Conservation (phyloP, 75 land plant species). For the Sequoiadendron giganteum region DNA sequence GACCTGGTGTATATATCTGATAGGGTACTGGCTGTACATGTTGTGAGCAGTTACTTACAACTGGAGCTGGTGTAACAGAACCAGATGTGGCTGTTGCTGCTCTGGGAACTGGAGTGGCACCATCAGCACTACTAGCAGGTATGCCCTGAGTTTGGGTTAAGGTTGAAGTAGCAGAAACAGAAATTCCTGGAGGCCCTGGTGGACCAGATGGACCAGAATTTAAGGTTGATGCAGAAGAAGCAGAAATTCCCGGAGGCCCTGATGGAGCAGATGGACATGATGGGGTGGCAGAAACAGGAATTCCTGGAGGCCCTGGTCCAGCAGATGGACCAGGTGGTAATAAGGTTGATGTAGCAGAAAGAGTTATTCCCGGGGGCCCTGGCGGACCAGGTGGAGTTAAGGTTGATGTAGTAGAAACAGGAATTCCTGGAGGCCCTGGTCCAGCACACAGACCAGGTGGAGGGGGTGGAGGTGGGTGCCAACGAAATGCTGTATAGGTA, state of each 20-base stretch:
- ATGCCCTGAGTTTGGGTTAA: not conserved
- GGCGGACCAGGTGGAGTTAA: conserved; percentile 12
- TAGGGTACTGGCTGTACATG: conserved; percentile 26
- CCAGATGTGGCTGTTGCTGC: not conserved
- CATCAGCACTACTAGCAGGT: conserved; percentile 9
- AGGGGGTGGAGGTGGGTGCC: conserved; percentile 19
- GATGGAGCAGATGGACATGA: conserved; percentile 23
- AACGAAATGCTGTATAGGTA: conserved; percentile 5
- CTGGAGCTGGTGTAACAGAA: conserved; percentile 7
- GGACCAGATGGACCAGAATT: conserved; percentile 22
- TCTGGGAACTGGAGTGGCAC: conserved; percentile 1
- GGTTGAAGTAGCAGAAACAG: conserved; percentile 5
- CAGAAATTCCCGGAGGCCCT: conserved; percentile 19
- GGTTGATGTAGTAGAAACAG: conserved; percentile 16
- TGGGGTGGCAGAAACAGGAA: conserved; percentile 12
- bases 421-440: conserved; percentile 28
- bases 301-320: conserved; percentile 17
- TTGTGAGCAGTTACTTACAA: not conserved
- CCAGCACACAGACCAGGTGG: conserved; percentile 15
- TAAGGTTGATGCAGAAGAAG: conserved; percentile 2
- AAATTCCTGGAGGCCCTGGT: conserved; percentile 19
- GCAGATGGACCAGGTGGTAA: conserved; percentile 26
- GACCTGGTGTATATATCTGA: conserved; percentile 29
- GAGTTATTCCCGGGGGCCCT: conserved; percentile 25
- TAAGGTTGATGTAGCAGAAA: conserved; percentile 1